Evolutionary conservation across 768 basidiomycete species (phyloP).

Genomic region (Termitomyces sp.): DNA sequence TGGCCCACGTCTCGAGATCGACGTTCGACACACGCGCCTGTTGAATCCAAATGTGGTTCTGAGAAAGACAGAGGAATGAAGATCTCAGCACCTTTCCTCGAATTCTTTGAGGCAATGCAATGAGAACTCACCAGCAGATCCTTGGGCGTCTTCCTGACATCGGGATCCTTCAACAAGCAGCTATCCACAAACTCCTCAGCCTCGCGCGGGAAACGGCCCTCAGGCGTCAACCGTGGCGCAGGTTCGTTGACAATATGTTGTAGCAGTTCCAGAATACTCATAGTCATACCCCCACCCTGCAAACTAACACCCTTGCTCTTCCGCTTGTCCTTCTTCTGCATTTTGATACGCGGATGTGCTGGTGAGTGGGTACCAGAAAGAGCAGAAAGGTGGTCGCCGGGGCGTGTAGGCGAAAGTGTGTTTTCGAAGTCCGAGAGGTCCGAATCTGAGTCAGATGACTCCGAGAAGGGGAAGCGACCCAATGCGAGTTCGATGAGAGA

Average conservation of each 20-base stretch:
- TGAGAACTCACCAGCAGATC: slow-evolving; percentile 64
- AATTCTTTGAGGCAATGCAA: background rate
- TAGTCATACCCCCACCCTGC: slow-evolving; percentile 94
- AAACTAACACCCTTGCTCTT: slow-evolving; percentile 91
- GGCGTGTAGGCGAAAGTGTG: slow-evolving; percentile 70
- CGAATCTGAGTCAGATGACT: slow-evolving; percentile 70
- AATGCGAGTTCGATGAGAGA: slow-evolving; percentile 95
- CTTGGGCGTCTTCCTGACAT: slow-evolving; percentile 77
- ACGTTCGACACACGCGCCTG: slow-evolving; percentile 52
- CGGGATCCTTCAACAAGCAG: slow-evolving; percentile 89
- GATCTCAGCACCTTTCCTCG: background rate
- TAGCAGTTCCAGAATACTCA: slow-evolving; percentile 94
- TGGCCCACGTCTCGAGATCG: slow-evolving; percentile 79
- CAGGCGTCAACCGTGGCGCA: slow-evolving; percentile 78
- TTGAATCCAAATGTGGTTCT: slow-evolving; percentile 77
- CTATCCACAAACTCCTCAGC: slow-evolving; percentile 85
- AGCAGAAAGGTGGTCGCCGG: slow-evolving; percentile 36
- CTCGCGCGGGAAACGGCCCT: slow-evolving; percentile 61
- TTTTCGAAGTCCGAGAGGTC: slow-evolving; percentile 78
- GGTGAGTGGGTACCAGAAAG: slow-evolving; percentile 26
- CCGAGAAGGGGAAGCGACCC: slow-evolving; percentile 95
- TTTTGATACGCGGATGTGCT: slow-evolving; percentile 30
- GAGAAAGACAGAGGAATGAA: background rate
- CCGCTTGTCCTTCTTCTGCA: slow-evolving; percentile 68
- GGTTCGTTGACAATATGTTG: slow-evolving; percentile 99